Base-by-base conservation (phyloP, 2,329 filamentous ascomycete genomes). In the Epichloe sylvatica region DNA sequence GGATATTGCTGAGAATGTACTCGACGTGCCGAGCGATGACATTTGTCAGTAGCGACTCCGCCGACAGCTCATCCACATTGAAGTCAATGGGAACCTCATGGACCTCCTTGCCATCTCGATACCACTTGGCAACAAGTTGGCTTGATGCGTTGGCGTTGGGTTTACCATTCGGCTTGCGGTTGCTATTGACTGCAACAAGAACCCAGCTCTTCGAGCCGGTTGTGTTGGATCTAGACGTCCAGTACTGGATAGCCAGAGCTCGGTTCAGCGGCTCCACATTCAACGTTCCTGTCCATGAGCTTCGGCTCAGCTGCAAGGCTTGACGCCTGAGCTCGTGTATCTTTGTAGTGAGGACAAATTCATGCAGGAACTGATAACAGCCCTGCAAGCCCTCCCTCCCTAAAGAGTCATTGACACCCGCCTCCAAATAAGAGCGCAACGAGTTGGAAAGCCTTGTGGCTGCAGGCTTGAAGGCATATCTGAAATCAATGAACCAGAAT, bases 401-500 rank as follows among this genome's bases (percentile, higher is more conserved):
- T 12, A 98, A 74, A 6, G 78, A 72, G 15, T 77, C 73, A 62
- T 98, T 96, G 36, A 88, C 74, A 53, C 78, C 81, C 17, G 64
- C 66, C 62, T 94, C 87, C 33, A 96, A 68, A 50, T 79, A 77
- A 36, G 72, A 69, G 49, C 83, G 77, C 42, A 94, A 67, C 3
- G 70, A 70, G 25, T 83, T 78, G 0, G 83, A 73, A 7, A 94
- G 60, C 45, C 72, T 69, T 12, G 65, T 67, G 0, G 84, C 75
- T 0, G 81, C 74, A 1, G 91, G 91, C 8, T 71, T 74, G 63
- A 94, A 98, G 13, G 81, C 70, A 57, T 94, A 89, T 52, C 90
- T 80, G 59, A 97, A 81, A 64, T 97, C 90, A 53, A 97, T 86
- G 62, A 97, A 95, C 74, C 85, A 96, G 62, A 94, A 94, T 59